These are phyloP conservation scores for Mixia osmundae DNA, from an alignment of 1,284 basidiomycete genomes.

Conservation along the genomic window DNA sequence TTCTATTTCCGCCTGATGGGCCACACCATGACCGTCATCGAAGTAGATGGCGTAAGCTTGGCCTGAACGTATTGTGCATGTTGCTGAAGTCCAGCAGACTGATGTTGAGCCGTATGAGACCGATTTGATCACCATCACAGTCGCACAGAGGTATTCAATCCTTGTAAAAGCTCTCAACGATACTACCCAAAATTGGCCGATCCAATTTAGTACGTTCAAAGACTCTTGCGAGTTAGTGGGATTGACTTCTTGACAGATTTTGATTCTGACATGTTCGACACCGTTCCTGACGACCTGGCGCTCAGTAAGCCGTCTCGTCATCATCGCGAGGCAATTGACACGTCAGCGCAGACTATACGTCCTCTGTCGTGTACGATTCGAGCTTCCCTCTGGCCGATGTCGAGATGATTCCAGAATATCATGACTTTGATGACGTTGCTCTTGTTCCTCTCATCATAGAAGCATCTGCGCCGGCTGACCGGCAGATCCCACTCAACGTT, in stretches of 20 bases:
- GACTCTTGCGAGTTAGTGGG: slow-evolving; percentile 19
- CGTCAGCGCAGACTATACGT: slow-evolving; percentile 44
- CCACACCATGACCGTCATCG: slow-evolving; percentile 67
- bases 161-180: slow-evolving; percentile 75
- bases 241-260: background rate
- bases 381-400: slow-evolving; percentile 30
- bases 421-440: slow-evolving; percentile 34
- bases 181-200: slow-evolving; percentile 53
- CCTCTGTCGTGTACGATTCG: slow-evolving; percentile 41
- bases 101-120: slow-evolving; percentile 48
- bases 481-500: slow-evolving; percentile 19
- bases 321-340: background rate
- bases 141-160: slow-evolving; percentile 82
- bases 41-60: slow-evolving; percentile 71
- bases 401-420: slow-evolving; percentile 30
- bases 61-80: no score
- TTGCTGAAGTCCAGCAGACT: slow-evolving; percentile 26
- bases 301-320: slow-evolving; percentile 33
- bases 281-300: slow-evolving; percentile 40
- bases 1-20: slow-evolving; percentile 49
- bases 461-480: slow-evolving; percentile 32
- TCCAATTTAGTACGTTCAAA: slow-evolving; percentile 58
- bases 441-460: slow-evolving; percentile 36
- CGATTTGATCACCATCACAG: slow-evolving; percentile 45
- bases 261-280: slow-evolving; percentile 50